Percentiles rank a stretch among this genome's conserved stretches.
phyloP scores from a whole-genome alignment of 495 filamentous ascomycete genomes.

The Tetracladium setigerum region DNA sequence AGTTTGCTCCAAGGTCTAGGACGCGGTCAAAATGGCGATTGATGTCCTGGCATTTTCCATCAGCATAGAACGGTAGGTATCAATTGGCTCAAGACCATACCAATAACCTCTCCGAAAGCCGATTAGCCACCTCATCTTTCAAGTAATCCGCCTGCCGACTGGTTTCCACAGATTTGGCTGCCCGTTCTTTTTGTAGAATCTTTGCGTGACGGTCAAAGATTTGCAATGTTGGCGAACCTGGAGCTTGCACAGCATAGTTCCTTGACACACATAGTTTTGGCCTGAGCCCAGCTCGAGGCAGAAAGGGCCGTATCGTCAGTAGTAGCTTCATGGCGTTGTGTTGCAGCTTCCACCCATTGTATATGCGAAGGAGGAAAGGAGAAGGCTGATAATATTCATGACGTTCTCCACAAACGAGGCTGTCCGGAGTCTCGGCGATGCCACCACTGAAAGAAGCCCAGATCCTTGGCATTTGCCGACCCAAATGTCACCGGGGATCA shows the following conservation, averaged over 20 bases:
- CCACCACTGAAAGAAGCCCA: no score
- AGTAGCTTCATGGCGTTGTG: no score
- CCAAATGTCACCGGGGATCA: no score
- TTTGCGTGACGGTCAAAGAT: constrained; percentile 89
- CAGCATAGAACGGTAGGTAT: background rate
- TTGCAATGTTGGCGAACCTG: constrained; percentile 68
- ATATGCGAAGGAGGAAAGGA: no score
- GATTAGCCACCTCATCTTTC: constrained; percentile 79
- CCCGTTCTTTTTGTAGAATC: constrained; percentile 82
- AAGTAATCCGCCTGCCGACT: constrained; percentile 84
- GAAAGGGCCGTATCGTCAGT: background rate
- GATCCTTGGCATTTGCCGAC: no score
- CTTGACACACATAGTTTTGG: constrained; percentile 25
- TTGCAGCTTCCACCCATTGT: no score
- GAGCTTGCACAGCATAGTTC: constrained; percentile 66
- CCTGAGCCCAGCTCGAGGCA: constrained; percentile 7
- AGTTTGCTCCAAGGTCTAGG: constrained; percentile 92
- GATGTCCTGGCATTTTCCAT: constrained; percentile 57
- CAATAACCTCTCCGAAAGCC: constrained; percentile 80
- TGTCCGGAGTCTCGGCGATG: no score
- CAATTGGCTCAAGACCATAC: constrained; percentile 34
- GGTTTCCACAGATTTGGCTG: constrained; percentile 58
- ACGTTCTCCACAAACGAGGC: no score
- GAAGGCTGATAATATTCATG: no score
- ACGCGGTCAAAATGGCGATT: constrained; percentile 77